phyloP scores from a whole-genome alignment of 306 rosid genomes.

The Ceratonia siliqua region DNA sequence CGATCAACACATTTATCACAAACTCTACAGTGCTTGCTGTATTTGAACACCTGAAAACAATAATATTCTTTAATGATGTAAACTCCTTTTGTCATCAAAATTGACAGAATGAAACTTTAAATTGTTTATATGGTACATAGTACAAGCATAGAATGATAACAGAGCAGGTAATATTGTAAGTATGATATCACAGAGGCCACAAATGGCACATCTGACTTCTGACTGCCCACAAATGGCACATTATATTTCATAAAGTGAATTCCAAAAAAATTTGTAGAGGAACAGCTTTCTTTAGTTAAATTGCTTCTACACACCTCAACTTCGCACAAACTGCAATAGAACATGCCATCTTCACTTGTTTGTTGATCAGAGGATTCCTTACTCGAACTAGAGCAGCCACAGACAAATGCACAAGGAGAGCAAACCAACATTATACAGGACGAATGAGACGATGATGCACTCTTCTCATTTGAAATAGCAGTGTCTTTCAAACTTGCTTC shows the following conservation, averaged over 20 bases:
- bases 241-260: not conserved
- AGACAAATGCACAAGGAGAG: constrained; percentile 76
- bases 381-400: constrained; percentile 56
- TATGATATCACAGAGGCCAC: constrained; percentile 22
- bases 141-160: not conserved
- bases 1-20: constrained; percentile 94
- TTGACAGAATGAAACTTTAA: constrained; percentile 1
- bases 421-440: constrained; percentile 60
- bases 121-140: not conserved
- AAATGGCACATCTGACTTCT: constrained; percentile 21
- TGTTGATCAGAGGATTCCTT: constrained; percentile 63
- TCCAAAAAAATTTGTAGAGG: not conserved
- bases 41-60: constrained; percentile 83
- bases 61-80: constrained; percentile 17
- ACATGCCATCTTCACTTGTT: constrained; percentile 93
- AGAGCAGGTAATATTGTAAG: constrained; percentile 11
- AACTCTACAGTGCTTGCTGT: constrained; percentile 96
- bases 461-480: constrained; percentile 39
- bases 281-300: not conserved
- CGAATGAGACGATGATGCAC: constrained; percentile 37
- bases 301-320: constrained; percentile 77
- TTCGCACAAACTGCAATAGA: constrained; percentile 97
- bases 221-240: too few relatives aligned
- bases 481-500: constrained; percentile 55
- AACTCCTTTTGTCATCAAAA: constrained; percentile 9